phyloP scores from a whole-genome alignment of 306 rosid genomes.

The Canavalia ensiformis region DNA sequence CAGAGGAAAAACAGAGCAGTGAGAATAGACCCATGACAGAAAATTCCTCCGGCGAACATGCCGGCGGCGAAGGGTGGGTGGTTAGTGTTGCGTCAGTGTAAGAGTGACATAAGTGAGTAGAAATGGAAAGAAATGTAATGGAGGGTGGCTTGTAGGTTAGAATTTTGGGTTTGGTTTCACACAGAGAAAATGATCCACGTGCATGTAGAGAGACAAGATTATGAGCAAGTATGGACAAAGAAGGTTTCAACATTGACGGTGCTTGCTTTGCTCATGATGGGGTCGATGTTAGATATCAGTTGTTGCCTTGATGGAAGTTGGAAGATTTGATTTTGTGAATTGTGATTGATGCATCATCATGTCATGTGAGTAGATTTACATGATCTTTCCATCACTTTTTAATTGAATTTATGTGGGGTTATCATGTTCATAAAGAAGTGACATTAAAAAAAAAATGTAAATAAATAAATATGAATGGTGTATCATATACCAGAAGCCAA shows the following conservation, averaged over 20 bases:
- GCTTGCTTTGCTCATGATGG: background rate
- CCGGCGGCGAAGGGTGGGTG: constrained; percentile 19
- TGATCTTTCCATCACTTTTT: constrained; percentile 19
- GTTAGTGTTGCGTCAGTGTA: background rate
- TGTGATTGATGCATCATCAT: no score
- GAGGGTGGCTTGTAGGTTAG: constrained; percentile 33
- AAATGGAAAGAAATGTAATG: background rate
- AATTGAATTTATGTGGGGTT: background rate
- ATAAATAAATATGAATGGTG: no score
- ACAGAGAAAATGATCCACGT: constrained; percentile 31
- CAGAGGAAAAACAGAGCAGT: constrained; percentile 54
- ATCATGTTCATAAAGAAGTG: no score
- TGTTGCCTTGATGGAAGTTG: background rate
- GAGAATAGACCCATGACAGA: constrained; percentile 45
- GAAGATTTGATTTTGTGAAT: constrained; percentile 7
- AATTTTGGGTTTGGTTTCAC: constrained; percentile 47
- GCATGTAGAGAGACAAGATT: constrained; percentile 47
- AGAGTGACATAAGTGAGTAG: constrained; percentile 39
- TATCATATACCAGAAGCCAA: background rate
- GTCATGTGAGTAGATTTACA: constrained; percentile 33
- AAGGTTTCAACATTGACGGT: constrained; percentile 33
- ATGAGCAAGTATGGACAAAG: constrained; percentile 1
- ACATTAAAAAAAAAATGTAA: no score
- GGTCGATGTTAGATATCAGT: background rate
- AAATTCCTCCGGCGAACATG: constrained; percentile 53